Evolutionary conservation across 2,329 filamentous ascomycete genomes (phyloP).

Genomic region (Botrytis fabae): DNA sequence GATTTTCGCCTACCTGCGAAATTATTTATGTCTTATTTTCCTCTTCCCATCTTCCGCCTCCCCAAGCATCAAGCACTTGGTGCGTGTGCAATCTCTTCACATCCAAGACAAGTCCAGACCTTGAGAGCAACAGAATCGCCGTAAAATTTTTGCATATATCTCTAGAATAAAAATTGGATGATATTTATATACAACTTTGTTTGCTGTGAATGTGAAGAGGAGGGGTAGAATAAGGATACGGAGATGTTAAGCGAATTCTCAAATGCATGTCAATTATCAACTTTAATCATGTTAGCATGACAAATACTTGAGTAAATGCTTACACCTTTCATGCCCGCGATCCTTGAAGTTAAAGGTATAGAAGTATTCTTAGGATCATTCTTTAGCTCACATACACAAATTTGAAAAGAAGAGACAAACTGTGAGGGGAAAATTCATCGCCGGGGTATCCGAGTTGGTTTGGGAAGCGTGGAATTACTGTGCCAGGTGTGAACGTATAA

Average conservation of each 20-base stretch:
- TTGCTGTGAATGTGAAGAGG: background rate
- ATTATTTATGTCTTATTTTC: rapidly evolving
- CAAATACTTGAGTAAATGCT: background rate
- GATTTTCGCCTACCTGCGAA: background rate
- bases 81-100: rapidly evolving
- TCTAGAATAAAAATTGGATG: background rate
- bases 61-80: background rate
- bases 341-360: background rate
- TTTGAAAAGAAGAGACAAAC: background rate
- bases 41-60: background rate
- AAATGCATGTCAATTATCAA: background rate
- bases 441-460: rapidly evolving
- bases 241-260: background rate
- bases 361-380: background rate
- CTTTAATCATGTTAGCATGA: rapidly evolving
- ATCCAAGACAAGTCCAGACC: rapidly evolving
- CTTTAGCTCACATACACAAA: background rate
- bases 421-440: background rate
- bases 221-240: background rate
- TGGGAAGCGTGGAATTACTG: background rate
- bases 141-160: background rate
- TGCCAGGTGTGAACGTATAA: background rate
- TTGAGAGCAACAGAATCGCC: too few species aligned
- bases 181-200: background rate
- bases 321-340: too few species aligned